A percentile compares a stretch with the other conserved stretches of the same genome.
These are phyloP conservation scores for Hypoxylon sp. DNA, from an alignment of 2,329 filamentous ascomycete genomes.

Conservation along the genomic window DNA sequence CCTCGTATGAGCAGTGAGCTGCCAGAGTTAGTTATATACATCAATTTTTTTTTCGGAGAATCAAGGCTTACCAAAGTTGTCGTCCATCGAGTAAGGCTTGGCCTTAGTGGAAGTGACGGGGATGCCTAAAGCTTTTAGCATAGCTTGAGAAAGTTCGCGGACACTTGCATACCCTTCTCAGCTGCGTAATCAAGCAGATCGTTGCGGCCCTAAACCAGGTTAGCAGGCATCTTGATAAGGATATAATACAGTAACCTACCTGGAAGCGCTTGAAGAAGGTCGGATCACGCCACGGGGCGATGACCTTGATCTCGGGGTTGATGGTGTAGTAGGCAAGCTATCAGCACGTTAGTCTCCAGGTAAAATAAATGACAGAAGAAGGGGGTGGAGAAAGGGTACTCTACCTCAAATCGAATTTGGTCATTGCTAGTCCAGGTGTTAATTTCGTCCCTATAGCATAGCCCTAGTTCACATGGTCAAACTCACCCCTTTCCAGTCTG, in stretches of 20 bases:
- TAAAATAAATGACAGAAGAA: neutral
- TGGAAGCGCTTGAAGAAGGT: slow-evolving; percentile 21
- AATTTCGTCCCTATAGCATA: neutral
- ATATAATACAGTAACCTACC: neutral
- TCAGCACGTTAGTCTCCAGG: neutral
- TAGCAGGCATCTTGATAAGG: neutral
- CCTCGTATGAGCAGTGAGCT: slow-evolving; percentile 3
- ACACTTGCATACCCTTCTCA: slow-evolving; percentile 76
- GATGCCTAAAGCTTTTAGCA: neutral
- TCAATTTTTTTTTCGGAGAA: neutral
- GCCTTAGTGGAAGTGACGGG: neutral
- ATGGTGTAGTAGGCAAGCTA: slow-evolving; percentile 51
- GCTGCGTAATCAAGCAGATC: slow-evolving; percentile 80
- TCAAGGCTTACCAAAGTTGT: neutral
- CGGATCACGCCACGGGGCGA: slow-evolving; percentile 76
- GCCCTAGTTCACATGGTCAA: neutral
- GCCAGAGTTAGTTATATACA: neutral
- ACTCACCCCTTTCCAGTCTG: slow-evolving; percentile 22
- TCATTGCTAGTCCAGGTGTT: slow-evolving; percentile 23
- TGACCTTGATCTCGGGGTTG: slow-evolving; percentile 58
- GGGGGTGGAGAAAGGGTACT: neutral
- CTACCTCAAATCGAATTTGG: slow-evolving; percentile 24
- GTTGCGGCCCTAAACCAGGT: slow-evolving; percentile 65
- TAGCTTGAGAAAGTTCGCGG: slow-evolving; percentile 42
- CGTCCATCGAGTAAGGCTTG: slow-evolving; percentile 1